A percentile compares a stretch with the other conserved stretches of the same genome.
These are phyloP conservation scores for Coemansia sp. DNA, from an alignment of 192 early-diverging fungal genomes.

Conservation along the genomic window DNA sequence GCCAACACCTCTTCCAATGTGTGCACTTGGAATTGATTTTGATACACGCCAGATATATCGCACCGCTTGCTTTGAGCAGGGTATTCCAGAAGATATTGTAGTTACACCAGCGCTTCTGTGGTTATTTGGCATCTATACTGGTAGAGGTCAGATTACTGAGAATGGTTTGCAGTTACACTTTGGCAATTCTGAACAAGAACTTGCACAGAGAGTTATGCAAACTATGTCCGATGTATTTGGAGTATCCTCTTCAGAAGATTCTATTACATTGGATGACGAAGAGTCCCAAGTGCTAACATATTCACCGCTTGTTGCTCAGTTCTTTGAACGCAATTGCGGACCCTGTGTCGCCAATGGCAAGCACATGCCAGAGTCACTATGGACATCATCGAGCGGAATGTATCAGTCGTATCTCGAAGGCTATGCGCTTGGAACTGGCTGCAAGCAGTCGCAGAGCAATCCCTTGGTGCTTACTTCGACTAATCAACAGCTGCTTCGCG, in stretches of 20 bases:
- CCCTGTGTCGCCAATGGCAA: background rate
- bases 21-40: conserved; percentile 5
- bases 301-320: conserved; percentile 20
- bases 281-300: conserved; percentile 1
- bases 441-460: background rate
- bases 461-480: conserved; percentile 8
- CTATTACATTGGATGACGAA: background rate
- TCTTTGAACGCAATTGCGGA: conserved; percentile 35
- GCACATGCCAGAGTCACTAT: conserved; percentile 36
- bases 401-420: conserved; percentile 32
- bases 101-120: conserved; percentile 15
- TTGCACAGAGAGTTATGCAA: conserved; percentile 2
- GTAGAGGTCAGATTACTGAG: conserved; percentile 5
- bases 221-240: conserved; percentile 18
- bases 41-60: conserved; percentile 9
- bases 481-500: conserved; percentile 28
- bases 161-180: conserved; percentile 11
- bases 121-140: conserved; percentile 36
- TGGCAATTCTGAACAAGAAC: conserved; percentile 6
- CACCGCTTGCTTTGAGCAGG: conserved; percentile 14
- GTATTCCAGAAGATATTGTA: conserved; percentile 16
- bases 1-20: conserved; percentile 20
- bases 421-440: conserved; percentile 7
- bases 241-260: background rate
- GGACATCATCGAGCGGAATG: conserved; percentile 21